Percentiles rank a stretch among this genome's conserved stretches.
Evolutionary conservation across 2,329 filamentous ascomycete genomes (phyloP).

Genomic region (Xylariomycetidae sp.): DNA sequence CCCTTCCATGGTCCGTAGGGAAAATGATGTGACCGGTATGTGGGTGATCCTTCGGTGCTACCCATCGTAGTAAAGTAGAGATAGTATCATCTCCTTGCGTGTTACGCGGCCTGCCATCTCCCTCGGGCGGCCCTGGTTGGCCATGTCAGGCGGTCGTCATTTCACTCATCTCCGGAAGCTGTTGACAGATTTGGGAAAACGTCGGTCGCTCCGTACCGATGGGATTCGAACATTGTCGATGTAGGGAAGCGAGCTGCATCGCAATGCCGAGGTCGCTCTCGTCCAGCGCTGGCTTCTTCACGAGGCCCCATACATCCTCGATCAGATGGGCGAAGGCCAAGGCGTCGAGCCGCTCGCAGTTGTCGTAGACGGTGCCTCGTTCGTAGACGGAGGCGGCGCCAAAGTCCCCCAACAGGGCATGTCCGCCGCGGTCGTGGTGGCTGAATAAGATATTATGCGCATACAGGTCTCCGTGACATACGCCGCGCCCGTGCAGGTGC

Average conservation of each 20-base stretch:
- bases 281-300: conserved; percentile 20
- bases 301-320: conserved; percentile 37
- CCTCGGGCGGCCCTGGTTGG: too few relatives aligned
- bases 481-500: conserved; percentile 39
- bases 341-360: conserved; percentile 40
- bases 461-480: conserved; percentile 43
- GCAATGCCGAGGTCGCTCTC: conserved; percentile 9
- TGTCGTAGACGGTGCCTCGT: conserved; percentile 12
- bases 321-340: conserved; percentile 43
- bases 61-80: too few relatives aligned
- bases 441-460: conserved; percentile 43
- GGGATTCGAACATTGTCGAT: conserved; percentile 21
- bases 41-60: too few relatives aligned
- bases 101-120: too few relatives aligned
- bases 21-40: too few relatives aligned
- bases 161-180: too few relatives aligned
- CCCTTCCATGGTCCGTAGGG: too few relatives aligned
- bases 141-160: too few relatives aligned
- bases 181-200: conserved; percentile 26
- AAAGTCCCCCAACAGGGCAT: conserved; percentile 43
- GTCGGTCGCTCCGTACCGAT: conserved; percentile 24
- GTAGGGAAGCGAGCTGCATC: conserved; percentile 21
- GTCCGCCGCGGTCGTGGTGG: conserved; percentile 30
- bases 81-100: too few relatives aligned
- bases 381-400: conserved; percentile 42